phyloP scores from a whole-genome alignment of 768 basidiomycete genomes.

The Fibroporia radiculosa region DNA sequence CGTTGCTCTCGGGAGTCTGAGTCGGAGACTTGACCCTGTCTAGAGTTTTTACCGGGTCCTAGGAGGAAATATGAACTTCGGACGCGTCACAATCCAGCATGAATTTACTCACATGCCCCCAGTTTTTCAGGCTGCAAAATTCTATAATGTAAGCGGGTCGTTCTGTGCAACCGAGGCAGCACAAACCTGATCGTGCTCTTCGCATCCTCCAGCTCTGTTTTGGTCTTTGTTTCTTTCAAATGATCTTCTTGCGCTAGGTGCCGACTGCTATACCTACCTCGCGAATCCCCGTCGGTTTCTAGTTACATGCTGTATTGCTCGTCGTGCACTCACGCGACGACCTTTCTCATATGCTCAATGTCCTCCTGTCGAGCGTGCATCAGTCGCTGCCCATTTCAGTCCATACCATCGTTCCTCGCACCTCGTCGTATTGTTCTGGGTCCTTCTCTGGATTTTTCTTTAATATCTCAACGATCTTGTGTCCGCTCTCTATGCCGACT shows the following conservation, averaged over 20 bases:
- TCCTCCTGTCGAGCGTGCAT: conserved; percentile 16
- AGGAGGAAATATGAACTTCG: background rate
- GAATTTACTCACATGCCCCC: conserved; percentile 27
- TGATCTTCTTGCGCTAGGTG: conserved; percentile 26
- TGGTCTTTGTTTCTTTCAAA: conserved; percentile 24
- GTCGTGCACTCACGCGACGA: conserved; percentile 14
- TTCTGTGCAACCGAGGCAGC: background rate
- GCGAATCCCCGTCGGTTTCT: background rate
- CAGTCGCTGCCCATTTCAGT: background rate
- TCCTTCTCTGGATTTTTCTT: conserved; percentile 26
- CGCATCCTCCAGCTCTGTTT: conserved; percentile 21
- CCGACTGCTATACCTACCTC: conserved; percentile 21
- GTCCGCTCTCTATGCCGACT: conserved; percentile 26
- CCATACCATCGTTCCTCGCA: background rate
- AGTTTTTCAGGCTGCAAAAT: conserved; percentile 22
- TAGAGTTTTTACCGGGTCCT: conserved; percentile 25
- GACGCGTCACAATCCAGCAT: too few species aligned
- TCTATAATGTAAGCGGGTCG: background rate
- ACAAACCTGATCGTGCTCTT: conserved; percentile 27
- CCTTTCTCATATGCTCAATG: conserved; percentile 27
- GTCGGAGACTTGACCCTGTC: conserved; percentile 7
- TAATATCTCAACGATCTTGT: conserved; percentile 25
- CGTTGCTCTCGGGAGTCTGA: conserved; percentile 1
- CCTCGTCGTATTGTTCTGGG: conserved; percentile 23
- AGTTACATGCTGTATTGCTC: too few species aligned